phyloP scores from a whole-genome alignment of 108 stramenopile species.

The Licmophora abbreviata region DNA sequence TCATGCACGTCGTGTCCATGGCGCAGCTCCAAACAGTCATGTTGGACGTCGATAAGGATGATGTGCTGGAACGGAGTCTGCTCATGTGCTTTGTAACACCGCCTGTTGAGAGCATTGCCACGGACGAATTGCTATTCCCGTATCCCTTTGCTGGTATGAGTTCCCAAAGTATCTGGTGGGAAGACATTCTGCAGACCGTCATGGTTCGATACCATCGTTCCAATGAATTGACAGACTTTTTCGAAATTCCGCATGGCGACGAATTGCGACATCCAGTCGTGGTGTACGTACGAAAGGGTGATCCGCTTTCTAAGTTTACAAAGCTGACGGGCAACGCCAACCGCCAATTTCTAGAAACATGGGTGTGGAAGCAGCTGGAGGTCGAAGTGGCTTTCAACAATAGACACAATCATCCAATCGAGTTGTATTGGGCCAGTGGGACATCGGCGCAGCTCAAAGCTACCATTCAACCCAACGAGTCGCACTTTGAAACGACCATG shows the following conservation, averaged over 20 bases:
- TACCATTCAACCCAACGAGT: constrained; percentile 21
- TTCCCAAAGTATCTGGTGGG: constrained; percentile 61
- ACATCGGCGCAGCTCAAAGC: constrained; percentile 15
- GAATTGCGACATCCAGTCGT: constrained; percentile 25
- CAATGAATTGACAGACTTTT: constrained; percentile 36
- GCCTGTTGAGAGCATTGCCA: constrained; percentile 28
- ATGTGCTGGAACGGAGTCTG: constrained; percentile 38
- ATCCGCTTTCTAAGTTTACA: constrained; percentile 11
- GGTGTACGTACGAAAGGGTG: constrained; percentile 42
- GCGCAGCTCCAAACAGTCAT: constrained; percentile 57
- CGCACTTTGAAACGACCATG: constrained; percentile 10
- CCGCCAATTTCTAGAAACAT: constrained; percentile 24
- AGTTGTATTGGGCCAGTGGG: constrained; percentile 53
- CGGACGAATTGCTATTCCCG: constrained; percentile 55
- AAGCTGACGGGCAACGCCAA: constrained; percentile 11
- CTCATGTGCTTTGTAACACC: constrained; percentile 44
- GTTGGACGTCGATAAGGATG: constrained; percentile 31
- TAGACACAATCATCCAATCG: constrained; percentile 44
- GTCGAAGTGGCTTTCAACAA: constrained; percentile 40
- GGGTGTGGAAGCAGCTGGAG: constrained; percentile 45
- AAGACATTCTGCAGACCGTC: constrained; percentile 54
- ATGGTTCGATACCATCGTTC: constrained; percentile 42
- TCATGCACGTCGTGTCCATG: constrained; percentile 49
- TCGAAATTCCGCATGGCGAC: constrained; percentile 33
- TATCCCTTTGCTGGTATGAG: constrained; percentile 62